Percentiles rank a stretch among this genome's conserved stretches.
Conservation (phyloP, 208 protist genomes). For the Leishmania mexicana region DNA sequence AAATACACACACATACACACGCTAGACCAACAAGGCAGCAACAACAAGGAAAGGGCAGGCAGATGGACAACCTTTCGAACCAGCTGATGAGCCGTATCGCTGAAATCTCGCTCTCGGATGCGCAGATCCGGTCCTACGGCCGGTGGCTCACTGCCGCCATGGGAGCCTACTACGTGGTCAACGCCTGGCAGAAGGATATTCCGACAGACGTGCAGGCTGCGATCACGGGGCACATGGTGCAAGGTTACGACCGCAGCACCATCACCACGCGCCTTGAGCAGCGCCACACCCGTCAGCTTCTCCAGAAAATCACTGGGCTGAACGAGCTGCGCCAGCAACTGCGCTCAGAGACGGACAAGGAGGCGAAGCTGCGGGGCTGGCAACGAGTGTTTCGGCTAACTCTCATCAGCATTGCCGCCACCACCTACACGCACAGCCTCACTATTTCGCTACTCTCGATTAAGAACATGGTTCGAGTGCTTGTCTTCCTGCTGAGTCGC, state of each 20-base stretch:
- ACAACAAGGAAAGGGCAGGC: not conserved
- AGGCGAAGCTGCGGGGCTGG: conserved; percentile 50
- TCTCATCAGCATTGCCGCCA: conserved; percentile 57
- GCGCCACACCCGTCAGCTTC: conserved; percentile 45
- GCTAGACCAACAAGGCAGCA: not conserved
- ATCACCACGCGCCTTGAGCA: conserved; percentile 61
- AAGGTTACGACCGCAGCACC: conserved; percentile 77
- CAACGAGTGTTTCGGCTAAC: conserved; percentile 46
- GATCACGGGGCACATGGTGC: conserved; percentile 67
- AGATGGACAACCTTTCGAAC: conserved; percentile 11
- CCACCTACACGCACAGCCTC: conserved; percentile 71
- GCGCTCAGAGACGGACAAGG: conserved; percentile 38
- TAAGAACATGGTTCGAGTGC: conserved; percentile 72
- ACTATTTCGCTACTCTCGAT: conserved; percentile 60
- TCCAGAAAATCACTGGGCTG: conserved; percentile 45
- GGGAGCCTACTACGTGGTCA: conserved; percentile 46
- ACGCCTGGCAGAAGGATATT: conserved; percentile 30
- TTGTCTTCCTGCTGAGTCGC: conserved; percentile 66
- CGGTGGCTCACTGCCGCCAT: conserved; percentile 41
- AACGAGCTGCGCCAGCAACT: conserved; percentile 55
- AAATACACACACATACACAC: not conserved
- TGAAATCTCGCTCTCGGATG: conserved; percentile 27
- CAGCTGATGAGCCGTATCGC: conserved; percentile 24
- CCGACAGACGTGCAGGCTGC: conserved; percentile 59
- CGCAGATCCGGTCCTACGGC: conserved; percentile 39